Conservation (phyloP, 495 filamentous ascomycete species). For the Talaromyces borbonicus region DNA sequence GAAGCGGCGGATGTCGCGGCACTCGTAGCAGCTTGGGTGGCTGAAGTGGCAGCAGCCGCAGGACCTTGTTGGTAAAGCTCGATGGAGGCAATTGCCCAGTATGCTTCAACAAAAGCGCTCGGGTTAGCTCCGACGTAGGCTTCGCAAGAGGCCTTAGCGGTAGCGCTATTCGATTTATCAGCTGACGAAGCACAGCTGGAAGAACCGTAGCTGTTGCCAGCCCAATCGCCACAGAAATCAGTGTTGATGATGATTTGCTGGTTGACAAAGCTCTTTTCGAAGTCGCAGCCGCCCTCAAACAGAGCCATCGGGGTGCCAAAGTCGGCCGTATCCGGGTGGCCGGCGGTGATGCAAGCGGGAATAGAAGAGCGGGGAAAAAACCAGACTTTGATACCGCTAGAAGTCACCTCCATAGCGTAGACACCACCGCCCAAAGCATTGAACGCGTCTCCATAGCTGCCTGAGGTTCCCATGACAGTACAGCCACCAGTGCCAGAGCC, state of each 20-base stretch:
- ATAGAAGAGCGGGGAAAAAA: constrained; percentile 60
- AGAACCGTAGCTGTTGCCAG: constrained; percentile 46
- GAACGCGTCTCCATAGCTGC: constrained; percentile 62
- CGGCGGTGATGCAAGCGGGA: constrained; percentile 46
- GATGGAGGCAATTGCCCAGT: constrained; percentile 64
- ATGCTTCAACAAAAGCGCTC: constrained; percentile 47
- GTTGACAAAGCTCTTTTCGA: constrained; percentile 54
- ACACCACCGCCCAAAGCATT: constrained; percentile 66
- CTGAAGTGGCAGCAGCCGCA: constrained; percentile 4
- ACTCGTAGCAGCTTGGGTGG: neutral
- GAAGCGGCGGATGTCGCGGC: constrained; percentile 8
- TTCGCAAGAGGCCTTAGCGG: constrained; percentile 37
- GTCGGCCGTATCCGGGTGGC: constrained; percentile 46
- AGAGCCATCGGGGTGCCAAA: constrained; percentile 62
- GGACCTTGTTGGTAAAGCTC: constrained; percentile 44
- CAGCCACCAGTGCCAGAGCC: constrained; percentile 40
- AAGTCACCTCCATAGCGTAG: constrained; percentile 70
- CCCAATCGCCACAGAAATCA: constrained; percentile 87
- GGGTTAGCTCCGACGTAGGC: constrained; percentile 60
- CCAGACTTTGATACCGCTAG: constrained; percentile 58
- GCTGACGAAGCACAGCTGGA: constrained; percentile 28
- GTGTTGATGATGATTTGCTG: constrained; percentile 75
- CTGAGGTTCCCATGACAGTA: constrained; percentile 34
- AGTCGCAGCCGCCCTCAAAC: constrained; percentile 51
- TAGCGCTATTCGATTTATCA: constrained; percentile 21